phyloP scores from a whole-genome alignment of 441 rosid genomes.

The Geranium incanum region DNA sequence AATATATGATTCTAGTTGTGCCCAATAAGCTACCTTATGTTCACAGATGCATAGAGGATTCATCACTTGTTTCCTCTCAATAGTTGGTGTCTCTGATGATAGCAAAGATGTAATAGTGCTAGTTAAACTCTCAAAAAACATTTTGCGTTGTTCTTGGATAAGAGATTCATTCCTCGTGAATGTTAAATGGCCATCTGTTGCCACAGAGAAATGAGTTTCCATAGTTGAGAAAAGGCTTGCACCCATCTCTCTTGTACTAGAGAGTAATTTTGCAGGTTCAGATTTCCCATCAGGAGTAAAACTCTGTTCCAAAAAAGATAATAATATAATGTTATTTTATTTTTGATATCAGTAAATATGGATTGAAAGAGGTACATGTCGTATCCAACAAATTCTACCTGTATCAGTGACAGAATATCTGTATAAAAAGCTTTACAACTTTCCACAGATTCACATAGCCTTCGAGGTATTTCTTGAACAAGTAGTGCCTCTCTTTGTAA shows the following conservation, averaged over 20 bases:
- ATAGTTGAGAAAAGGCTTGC: slow-evolving; percentile 48
- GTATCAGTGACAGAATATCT: slow-evolving; percentile 41
- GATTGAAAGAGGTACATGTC: slow-evolving; percentile 14
- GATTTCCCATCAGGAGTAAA: slow-evolving; percentile 37
- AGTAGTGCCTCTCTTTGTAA: slow-evolving; percentile 43
- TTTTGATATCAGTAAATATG: slow-evolving; percentile 7
- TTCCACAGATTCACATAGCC: slow-evolving; percentile 39
- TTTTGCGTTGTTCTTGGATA: slow-evolving; percentile 40
- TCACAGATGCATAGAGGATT: slow-evolving; percentile 30
- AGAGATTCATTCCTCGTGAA: slow-evolving; percentile 24
- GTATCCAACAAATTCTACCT: slow-evolving; percentile 39
- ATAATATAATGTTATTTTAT: slow-evolving; percentile 8
- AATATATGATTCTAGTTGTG: slow-evolving; percentile 38
- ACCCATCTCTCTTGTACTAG: slow-evolving; percentile 45
- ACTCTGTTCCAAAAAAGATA: slow-evolving; percentile 32
- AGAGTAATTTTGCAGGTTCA: slow-evolving; percentile 45
- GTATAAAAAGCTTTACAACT: slow-evolving; percentile 43
- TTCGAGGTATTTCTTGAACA: slow-evolving; percentile 42
- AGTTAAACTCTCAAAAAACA: slow-evolving; percentile 40
- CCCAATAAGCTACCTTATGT: slow-evolving; percentile 72
- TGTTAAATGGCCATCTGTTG: slow-evolving; percentile 27
- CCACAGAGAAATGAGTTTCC: slow-evolving; percentile 40
- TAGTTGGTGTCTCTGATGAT: slow-evolving; percentile 28
- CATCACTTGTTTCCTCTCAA: slow-evolving; percentile 30
- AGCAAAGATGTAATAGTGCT: slow-evolving; percentile 33